Percentiles rank a stretch among this genome's conserved stretches.
These are phyloP conservation scores for Trametes polyzona DNA, from an alignment of 1,284 basidiomycete genomes.

Conservation along the genomic window DNA sequence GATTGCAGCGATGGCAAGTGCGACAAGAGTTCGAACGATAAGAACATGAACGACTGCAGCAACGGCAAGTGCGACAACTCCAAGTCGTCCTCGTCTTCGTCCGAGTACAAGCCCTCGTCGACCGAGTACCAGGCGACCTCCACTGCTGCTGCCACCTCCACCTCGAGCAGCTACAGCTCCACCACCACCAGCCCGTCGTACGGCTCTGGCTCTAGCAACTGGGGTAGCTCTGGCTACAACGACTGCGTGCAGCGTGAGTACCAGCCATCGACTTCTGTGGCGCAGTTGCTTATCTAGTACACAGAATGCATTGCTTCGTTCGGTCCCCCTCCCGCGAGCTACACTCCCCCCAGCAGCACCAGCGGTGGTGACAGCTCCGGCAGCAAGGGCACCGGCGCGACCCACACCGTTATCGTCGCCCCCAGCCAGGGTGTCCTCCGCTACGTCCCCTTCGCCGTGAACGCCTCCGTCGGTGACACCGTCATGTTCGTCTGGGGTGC, in stretches of 20 bases:
- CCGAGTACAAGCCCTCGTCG: background rate
- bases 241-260: conserved; percentile 72
- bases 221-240: conserved; percentile 62
- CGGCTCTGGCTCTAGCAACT: conserved; percentile 67
- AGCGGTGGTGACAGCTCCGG: conserved; percentile 26
- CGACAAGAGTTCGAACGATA: background rate
- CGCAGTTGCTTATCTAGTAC: conserved; percentile 5
- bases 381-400: conserved; percentile 52
- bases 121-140: background rate
- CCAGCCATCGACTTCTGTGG: background rate
- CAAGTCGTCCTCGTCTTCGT: background rate
- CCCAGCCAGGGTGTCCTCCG: conserved; percentile 75
- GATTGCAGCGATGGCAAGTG: background rate
- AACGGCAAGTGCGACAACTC: conserved; percentile 31
- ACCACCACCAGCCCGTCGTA: conserved; percentile 41
- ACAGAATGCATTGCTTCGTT: conserved; percentile 69
- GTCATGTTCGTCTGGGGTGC: conserved; percentile 75
- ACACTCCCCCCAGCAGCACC: conserved; percentile 19
- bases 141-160: conserved; percentile 2
- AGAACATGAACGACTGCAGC: background rate
- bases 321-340: conserved; percentile 48
- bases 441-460: conserved; percentile 72
- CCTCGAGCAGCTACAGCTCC: conserved; percentile 6
- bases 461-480: conserved; percentile 76
- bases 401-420: conserved; percentile 76